Evolutionary conservation across 495 filamentous ascomycete species (phyloP).

Genomic region (Trichocladium antarcticum): DNA sequence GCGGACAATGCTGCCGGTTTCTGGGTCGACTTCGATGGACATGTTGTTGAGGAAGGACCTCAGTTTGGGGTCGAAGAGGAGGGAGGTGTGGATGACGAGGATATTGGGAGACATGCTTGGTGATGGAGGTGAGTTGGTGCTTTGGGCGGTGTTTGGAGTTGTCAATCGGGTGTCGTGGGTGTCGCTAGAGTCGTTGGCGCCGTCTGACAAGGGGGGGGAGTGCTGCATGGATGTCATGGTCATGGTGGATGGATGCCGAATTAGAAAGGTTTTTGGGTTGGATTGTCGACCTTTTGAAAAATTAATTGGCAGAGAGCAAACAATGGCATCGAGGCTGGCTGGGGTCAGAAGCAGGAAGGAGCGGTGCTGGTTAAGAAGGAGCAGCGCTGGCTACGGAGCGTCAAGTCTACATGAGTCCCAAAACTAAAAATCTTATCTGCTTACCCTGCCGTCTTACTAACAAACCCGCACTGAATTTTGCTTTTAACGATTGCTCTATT

Average conservation of each 20-base stretch:
- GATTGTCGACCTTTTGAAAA: no score
- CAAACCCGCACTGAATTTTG: no score
- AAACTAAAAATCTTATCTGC: no score
- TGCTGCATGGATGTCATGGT: background rate
- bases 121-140: background rate
- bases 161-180: background rate
- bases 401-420: no score
- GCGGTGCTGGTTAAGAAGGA: no score
- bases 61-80: slow-evolving; percentile 39
- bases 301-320: no score
- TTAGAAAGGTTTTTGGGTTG: no score
- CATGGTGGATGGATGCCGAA: background rate
- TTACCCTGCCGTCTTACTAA: no score
- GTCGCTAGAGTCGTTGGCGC: background rate
- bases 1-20: slow-evolving; percentile 33
- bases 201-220: background rate
- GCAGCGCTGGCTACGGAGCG: no score
- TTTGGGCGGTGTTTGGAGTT: background rate
- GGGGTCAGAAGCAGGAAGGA: no score
- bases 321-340: no score
- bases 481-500: no score
- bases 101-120: slow-evolving; percentile 7
- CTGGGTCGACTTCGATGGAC: slow-evolving; percentile 30
- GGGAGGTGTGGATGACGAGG: slow-evolving; percentile 36
- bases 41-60: slow-evolving; percentile 34